These are phyloP conservation scores for Iberis amara DNA, from an alignment of 441 rosid species.

Conservation along the genomic window DNA sequence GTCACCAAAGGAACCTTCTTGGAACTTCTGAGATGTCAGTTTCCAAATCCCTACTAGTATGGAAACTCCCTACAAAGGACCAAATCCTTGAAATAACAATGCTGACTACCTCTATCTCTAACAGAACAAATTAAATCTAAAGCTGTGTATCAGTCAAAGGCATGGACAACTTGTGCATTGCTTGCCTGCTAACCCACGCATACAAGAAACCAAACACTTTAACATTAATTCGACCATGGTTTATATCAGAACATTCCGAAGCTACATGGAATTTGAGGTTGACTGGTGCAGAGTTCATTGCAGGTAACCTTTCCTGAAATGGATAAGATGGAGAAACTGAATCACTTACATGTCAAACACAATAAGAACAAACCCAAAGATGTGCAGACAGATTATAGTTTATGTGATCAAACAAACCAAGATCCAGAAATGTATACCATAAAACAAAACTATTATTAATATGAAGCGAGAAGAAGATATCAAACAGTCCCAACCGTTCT, in stretches of 20 bases:
- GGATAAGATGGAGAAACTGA: constrained; percentile 1
- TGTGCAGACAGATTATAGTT: background rate
- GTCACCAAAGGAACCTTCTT: constrained; percentile 11
- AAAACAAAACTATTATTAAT: background rate
- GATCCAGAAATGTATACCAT: constrained; percentile 1
- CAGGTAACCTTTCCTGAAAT: constrained; percentile 31
- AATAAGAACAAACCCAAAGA: background rate
- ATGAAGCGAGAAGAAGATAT: background rate
- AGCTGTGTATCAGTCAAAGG: constrained; percentile 67
- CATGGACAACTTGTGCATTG: constrained; percentile 51
- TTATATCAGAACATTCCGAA: constrained; percentile 41
- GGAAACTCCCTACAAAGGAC: constrained; percentile 21
- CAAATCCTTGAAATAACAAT: constrained; percentile 22
- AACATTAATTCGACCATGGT: constrained; percentile 36
- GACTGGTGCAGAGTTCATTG: constrained; percentile 47
- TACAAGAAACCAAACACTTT: constrained; percentile 37
- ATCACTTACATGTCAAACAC: constrained; percentile 17
- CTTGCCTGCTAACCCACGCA: constrained; percentile 34
- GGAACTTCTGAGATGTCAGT: constrained; percentile 20
- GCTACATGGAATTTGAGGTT: constrained; percentile 42
- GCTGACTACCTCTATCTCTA: constrained; percentile 17
- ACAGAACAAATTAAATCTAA: constrained; percentile 7
- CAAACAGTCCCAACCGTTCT: background rate
- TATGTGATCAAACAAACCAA: constrained; percentile 8
- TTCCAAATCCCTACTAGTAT: constrained; percentile 27